Base-by-base conservation (phyloP, 352 stramenopile genomes). In the Aphanomyces stellatus region DNA sequence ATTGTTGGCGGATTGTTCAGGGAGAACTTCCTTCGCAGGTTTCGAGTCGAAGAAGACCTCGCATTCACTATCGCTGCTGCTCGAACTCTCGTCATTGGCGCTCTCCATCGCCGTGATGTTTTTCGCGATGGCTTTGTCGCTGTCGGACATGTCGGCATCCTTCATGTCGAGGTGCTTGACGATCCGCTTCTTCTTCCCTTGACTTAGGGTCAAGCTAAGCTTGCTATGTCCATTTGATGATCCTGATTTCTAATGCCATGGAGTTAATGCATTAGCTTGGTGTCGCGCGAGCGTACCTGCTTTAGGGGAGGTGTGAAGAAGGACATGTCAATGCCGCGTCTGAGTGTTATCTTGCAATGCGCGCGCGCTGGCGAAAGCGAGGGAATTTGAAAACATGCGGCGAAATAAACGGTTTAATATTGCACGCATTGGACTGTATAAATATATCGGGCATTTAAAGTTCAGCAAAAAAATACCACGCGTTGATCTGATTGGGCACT, bases 231-330 rank as follows among this genome's bases (percentile, higher is more conserved):
- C 30, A 24, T 37, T 15, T 13, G 27, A 30, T 35, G 1, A 4
- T 0, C 19, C 49, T 11, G 25, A 40, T 57, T 37, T 57, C 49
- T 57, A 43, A 8, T 43, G 46, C 1, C 49, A 57, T 57, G 10
- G 1, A 40, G 33, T 34, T 57, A 43, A 43, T 24, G 6, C 42
- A 51, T 51, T 27, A 8, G 13, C 37, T 17, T 8, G 8, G 37
- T 43, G 37, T 17, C 17, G 8, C 8, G 8, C 37, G 37, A 17
- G 37, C 37, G 17, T 8, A 67, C 60, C 60, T 59, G 40, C 60
- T 67, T 67, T 4, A 67, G 46, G 25, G 60, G 60, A 37, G 60
- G 60, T 41, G 60, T 67, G 37, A 67, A 51, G 60, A 67, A 67
- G 30, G 60, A 67, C 60, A 67, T 67, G 60, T 33, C 37, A 19